Percentiles rank a stretch among this genome's conserved stretches.
Evolutionary conservation across 805 yeast species (phyloP).

Genomic region (Tetrapisispora taiwanensis): DNA sequence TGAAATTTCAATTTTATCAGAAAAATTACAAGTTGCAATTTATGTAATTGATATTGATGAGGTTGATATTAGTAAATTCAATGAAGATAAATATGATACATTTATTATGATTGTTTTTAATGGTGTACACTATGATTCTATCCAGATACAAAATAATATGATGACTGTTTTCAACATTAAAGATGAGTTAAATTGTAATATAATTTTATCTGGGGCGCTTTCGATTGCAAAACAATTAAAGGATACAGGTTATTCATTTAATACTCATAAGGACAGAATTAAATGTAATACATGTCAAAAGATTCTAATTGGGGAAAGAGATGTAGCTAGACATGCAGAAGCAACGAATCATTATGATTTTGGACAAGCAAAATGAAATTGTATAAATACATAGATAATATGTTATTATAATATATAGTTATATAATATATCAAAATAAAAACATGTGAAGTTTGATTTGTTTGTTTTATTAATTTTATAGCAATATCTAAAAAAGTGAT

Average conservation of each 20-base stretch:
- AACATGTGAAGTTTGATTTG: neutral
- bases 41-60: slow-evolving; percentile 57
- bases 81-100: slow-evolving; percentile 31
- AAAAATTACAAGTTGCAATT: slow-evolving; percentile 41
- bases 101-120: slow-evolving; percentile 51
- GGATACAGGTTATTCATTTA: slow-evolving; percentile 48
- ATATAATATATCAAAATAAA: too few species aligned
- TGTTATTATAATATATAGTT: neutral
- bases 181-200: slow-evolving; percentile 24
- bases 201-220: slow-evolving; percentile 30
- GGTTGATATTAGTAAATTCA: slow-evolving; percentile 46
- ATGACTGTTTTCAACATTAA: slow-evolving; percentile 27
- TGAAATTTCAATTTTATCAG: slow-evolving; percentile 54
- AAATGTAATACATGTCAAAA: slow-evolving; percentile 47
- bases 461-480: too few species aligned
- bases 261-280: slow-evolving; percentile 48
- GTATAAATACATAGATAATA: too few species aligned
- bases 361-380: slow-evolving; percentile 40
- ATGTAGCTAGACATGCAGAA: slow-evolving; percentile 55
- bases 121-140: slow-evolving; percentile 67
- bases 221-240: slow-evolving; percentile 39
- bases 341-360: slow-evolving; percentile 50
- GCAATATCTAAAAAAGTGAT: too few species aligned
- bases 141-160: slow-evolving; percentile 32
- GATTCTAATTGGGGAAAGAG: slow-evolving; percentile 50